Evolutionary conservation across 129 eudicot species (phyloP).

Genomic region (Pulicaria dysenterica): DNA sequence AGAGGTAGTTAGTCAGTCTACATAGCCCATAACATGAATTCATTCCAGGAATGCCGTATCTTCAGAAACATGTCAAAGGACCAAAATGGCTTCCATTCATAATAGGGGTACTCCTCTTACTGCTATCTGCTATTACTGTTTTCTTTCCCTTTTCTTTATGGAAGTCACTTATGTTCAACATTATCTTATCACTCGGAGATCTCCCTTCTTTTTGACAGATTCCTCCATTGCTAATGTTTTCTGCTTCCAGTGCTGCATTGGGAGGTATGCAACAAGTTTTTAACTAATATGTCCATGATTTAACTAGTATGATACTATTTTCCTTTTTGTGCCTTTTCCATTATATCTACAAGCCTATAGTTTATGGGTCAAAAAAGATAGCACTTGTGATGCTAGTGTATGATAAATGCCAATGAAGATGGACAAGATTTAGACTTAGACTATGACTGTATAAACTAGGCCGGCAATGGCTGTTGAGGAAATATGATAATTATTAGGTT

Average conservation of each 20-base stretch:
- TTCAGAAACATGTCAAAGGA: constrained; percentile 83
- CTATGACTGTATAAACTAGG: no score
- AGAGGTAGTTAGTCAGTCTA: background rate
- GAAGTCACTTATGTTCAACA: background rate
- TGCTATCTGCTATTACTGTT: background rate
- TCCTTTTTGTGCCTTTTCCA: background rate
- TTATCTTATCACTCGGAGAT: background rate
- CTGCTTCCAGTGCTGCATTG: constrained; percentile 86
- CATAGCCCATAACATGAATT: constrained; percentile 13
- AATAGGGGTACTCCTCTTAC: constrained; percentile 67
- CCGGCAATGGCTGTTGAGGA: no score
- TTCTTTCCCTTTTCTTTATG: background rate
- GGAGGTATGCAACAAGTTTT: constrained; percentile 61
- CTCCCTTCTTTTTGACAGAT: constrained; percentile 44
- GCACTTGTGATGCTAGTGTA: no score
- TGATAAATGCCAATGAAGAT: no score
- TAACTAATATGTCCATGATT: constrained; percentile 16
- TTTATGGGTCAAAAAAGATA: background rate
- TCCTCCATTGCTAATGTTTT: constrained; percentile 75
- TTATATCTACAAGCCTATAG: constrained; percentile 7
- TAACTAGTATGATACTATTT: background rate
- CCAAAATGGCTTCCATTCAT: constrained; percentile 94
- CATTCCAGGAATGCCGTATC: constrained; percentile 75
- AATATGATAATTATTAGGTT: no score
- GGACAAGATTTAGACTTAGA: no score